phyloP scores from a whole-genome alignment of 371 early-diverging fungal species.

The Syncephalastrum contaminatum region DNA sequence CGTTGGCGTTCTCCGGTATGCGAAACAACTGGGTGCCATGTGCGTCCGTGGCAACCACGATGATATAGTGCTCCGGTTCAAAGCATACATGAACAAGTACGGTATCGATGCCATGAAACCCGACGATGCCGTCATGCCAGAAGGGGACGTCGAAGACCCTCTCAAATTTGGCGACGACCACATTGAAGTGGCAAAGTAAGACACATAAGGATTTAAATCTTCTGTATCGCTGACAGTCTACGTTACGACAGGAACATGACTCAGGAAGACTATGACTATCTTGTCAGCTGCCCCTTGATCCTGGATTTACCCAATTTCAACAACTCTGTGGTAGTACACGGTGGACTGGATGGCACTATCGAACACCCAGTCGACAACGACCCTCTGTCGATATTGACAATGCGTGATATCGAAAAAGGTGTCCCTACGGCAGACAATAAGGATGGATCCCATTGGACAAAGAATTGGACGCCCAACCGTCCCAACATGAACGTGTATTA shows the following conservation, averaged over 20 bases:
- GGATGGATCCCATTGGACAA: slow-evolving; percentile 52
- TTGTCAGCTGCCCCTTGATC: slow-evolving; percentile 60
- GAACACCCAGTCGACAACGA: slow-evolving; percentile 39
- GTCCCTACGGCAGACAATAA: slow-evolving; percentile 31
- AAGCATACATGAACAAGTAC: slow-evolving; percentile 40
- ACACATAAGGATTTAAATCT: background rate
- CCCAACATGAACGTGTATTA: slow-evolving; percentile 46
- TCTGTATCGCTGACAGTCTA: background rate
- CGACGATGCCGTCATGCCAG: slow-evolving; percentile 22
- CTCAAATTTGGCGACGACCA: slow-evolving; percentile 45
- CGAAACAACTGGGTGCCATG: slow-evolving; percentile 48
- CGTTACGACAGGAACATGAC: slow-evolving; percentile 37
- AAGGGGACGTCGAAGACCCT: slow-evolving; percentile 42
- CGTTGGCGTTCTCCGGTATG: slow-evolving; percentile 58
- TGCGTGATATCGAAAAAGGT: slow-evolving; percentile 56
- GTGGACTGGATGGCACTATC: slow-evolving; percentile 60
- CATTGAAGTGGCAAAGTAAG: slow-evolving; percentile 37
- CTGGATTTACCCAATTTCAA: slow-evolving; percentile 54
- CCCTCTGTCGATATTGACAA: slow-evolving; percentile 58
- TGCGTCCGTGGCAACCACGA: slow-evolving; percentile 83
- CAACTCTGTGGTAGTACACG: slow-evolving; percentile 65
- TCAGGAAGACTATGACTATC: slow-evolving; percentile 53
- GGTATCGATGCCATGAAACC: slow-evolving; percentile 28
- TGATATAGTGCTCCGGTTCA: slow-evolving; percentile 66
- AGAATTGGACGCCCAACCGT: slow-evolving; percentile 43